phyloP scores from a whole-genome alignment of 208 protist genomes.

The Leptomonas pyrrhocoris region DNA sequence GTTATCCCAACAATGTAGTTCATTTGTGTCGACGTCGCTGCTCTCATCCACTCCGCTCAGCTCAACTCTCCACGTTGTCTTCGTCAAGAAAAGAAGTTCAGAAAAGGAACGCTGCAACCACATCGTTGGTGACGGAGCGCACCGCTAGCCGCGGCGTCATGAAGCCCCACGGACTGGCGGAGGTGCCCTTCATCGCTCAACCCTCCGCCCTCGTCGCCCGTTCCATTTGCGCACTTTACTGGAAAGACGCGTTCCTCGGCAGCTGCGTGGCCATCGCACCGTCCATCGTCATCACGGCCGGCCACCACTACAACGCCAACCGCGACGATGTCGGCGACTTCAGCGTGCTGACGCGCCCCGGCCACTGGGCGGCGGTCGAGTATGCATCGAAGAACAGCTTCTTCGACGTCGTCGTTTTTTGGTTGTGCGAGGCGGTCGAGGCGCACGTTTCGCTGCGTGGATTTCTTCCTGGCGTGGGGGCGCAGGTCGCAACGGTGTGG shows the following conservation, averaged over 20 bases:
- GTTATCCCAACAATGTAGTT: no score
- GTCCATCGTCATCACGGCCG: conserved; percentile 67
- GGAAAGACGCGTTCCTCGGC: conserved; percentile 72
- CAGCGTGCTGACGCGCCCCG: conserved; percentile 45
- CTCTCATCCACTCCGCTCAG: no score
- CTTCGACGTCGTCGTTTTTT: conserved; percentile 75
- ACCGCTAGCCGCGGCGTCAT: conserved; percentile 18
- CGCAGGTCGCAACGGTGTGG: conserved; percentile 78
- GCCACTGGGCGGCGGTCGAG: conserved; percentile 45
- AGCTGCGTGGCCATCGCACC: conserved; percentile 74
- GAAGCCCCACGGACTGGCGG: conserved; percentile 51
- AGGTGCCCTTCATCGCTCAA: conserved; percentile 41
- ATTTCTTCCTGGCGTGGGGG: conserved; percentile 54
- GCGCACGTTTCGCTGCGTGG: conserved; percentile 54
- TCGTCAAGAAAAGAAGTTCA: no score
- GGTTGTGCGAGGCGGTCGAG: conserved; percentile 49
- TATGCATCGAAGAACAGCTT: conserved; percentile 68
- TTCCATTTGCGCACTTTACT: conserved; percentile 78
- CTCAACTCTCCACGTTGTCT: no score
- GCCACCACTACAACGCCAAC: conserved; percentile 79
- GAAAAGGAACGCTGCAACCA: neutral
- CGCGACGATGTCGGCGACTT: conserved; percentile 87
- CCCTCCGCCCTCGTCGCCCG: conserved; percentile 35
- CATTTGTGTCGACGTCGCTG: no score
- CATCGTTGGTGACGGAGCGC: neutral